Evolutionary conservation across 768 basidiomycete species (phyloP).

Genomic region (Trametes villosa): DNA sequence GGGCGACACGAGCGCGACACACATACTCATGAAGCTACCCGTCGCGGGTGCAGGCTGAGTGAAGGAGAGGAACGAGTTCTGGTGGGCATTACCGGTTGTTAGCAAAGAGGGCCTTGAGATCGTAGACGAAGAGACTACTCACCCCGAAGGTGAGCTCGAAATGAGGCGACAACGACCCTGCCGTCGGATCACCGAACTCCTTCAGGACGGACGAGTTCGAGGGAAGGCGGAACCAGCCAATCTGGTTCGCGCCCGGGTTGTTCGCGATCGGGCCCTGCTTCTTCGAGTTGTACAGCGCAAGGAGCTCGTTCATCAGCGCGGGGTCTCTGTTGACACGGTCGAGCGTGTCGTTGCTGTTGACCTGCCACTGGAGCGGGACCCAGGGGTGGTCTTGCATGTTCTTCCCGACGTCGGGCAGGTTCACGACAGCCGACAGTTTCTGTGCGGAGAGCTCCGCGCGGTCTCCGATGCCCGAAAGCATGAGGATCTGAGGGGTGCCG

Average conservation of each 20-base stretch:
- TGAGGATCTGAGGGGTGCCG: slow-evolving; percentile 25
- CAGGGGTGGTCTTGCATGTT: slow-evolving; percentile 36
- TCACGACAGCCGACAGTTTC: slow-evolving; percentile 32
- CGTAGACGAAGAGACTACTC: no score
- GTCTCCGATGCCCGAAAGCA: slow-evolving; percentile 24
- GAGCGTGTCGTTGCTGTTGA: neutral
- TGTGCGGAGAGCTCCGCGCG: neutral
- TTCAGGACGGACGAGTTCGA: slow-evolving; percentile 7
- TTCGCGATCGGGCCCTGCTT: slow-evolving; percentile 17
- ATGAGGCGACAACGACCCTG: slow-evolving; percentile 31
- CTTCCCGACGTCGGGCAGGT: slow-evolving; percentile 37
- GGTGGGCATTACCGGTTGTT: neutral
- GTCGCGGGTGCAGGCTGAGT: neutral
- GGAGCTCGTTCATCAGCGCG: neutral
- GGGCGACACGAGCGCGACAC: slow-evolving; percentile 1
- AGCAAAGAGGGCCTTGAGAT: no score
- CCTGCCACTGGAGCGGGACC: neutral
- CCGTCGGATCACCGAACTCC: slow-evolving; percentile 26
- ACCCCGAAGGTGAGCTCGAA: slow-evolving; percentile 24
- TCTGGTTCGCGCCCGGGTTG: slow-evolving; percentile 14
- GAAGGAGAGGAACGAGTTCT: neutral
- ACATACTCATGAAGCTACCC: slow-evolving; percentile 1
- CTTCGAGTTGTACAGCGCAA: slow-evolving; percentile 8
- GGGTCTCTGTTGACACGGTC: neutral
- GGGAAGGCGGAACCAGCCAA: slow-evolving; percentile 30